Base-by-base conservation (phyloP, 208 protist species). In the Lotmaria passim region DNA sequence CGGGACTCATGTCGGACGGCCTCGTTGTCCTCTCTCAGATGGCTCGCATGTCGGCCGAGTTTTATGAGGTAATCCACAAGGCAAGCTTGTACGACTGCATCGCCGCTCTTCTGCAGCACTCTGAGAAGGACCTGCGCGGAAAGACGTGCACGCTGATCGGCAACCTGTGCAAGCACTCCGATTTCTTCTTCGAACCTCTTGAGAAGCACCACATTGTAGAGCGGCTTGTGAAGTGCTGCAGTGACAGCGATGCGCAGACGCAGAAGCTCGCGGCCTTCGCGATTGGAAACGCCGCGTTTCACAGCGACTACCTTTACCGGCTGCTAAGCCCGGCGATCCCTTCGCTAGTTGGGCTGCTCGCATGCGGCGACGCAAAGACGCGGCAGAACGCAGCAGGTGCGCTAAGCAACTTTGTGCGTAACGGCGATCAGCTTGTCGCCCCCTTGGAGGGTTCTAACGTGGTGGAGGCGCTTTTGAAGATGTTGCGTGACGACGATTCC, bases 181-280 rank as follows among this genome's bases (percentile, higher is more conserved):
- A 75, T 41, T 98, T 84, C 67, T 98, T 98, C 56, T 98, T 98
- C 79, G 83, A 90, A 61, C 62, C 75, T 15, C 68, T 98, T 4
- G 51, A 75, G 23, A 83, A 84, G 62, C 68, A 93, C 71, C 68
- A 75, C 43, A 71, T 97, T 48, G 79, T 96, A 41, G 79, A 83
- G 36, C 71, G 52, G 6, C 72, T 99, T 7, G 89, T 98, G 48
- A 61, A 83, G 34, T 85, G 91, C 62, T 98, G 95, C 74, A 73
- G 55, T 30, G 91, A 97, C 75, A 65, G 79, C 36, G 92, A 98
- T 69, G 41, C 75, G 41, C 78, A 73, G 44, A 98, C 96, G 11
- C 82, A 96, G 71, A 98, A 98, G 72, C 96, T 98, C 70, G 96
- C 97, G 8, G 96, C 93, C 36, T 98, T 99, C 83, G 97, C 97